Percentiles rank a stretch among this genome's conserved stretches.
These are phyloP conservation scores for Pleurotus ostreatus DNA, from an alignment of 768 basidiomycete genomes.

Conservation along the genomic window DNA sequence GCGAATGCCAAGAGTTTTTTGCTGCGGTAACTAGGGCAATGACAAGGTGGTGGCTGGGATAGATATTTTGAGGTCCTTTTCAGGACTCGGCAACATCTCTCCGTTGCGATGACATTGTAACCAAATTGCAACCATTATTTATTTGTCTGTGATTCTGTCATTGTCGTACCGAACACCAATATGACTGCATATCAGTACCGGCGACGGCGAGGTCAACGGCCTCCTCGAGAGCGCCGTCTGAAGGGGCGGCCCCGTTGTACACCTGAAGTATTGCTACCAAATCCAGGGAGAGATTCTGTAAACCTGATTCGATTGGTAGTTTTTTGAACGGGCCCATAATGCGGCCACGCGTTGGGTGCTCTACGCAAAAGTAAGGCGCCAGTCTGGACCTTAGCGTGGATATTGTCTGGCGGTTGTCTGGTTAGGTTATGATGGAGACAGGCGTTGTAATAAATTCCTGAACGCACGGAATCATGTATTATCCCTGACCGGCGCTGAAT, in stretches of 20 bases:
- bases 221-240: constrained; percentile 12
- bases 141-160: too few relatives aligned
- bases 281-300: constrained; percentile 63
- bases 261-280: constrained; percentile 37
- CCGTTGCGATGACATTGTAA: too few relatives aligned
- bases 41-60: too few relatives aligned
- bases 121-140: too few relatives aligned
- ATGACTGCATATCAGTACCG: constrained; percentile 30
- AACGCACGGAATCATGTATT: constrained; percentile 40
- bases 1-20: background rate
- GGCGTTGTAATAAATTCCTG: background rate
- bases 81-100: too few relatives aligned
- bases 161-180: constrained; percentile 27
- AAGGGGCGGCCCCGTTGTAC: background rate
- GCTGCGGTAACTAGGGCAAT: background rate
- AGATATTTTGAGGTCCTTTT: too few relatives aligned
- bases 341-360: constrained; percentile 70
- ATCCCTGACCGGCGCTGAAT: constrained; percentile 50
- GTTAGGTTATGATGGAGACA: constrained; percentile 8
- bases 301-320: constrained; percentile 39
- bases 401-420: constrained; percentile 36
- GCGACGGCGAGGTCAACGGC: constrained; percentile 34
- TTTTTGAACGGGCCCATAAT: constrained; percentile 76
- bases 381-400: constrained; percentile 54
- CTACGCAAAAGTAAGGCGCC: constrained; percentile 75